Conservation (phyloP, 176 grass and related monocot genomes). For the Zizania latifolia region DNA sequence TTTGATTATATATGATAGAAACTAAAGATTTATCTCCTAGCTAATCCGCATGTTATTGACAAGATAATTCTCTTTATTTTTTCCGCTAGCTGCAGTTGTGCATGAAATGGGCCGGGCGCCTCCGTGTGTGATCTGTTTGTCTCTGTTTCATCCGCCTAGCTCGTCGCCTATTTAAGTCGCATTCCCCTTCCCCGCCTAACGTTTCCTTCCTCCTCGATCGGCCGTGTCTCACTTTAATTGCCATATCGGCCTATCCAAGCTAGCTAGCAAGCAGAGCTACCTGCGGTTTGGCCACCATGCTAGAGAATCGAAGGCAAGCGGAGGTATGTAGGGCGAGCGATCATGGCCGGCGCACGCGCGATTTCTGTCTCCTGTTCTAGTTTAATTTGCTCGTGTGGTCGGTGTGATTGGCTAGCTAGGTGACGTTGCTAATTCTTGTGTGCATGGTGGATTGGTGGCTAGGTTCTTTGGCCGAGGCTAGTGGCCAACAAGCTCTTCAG, state of each 20-base stretch:
- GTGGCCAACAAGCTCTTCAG: slow-evolving; percentile 87
- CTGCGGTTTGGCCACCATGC: slow-evolving; percentile 33
- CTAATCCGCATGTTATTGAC: too few relatives aligned
- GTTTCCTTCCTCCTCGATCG: slow-evolving; percentile 29
- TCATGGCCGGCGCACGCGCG: too few relatives aligned
- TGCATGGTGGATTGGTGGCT: background rate
- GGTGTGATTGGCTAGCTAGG: too few relatives aligned
- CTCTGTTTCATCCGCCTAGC: background rate
- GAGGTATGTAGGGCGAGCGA: slow-evolving; percentile 41
- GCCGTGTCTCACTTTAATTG: background rate
- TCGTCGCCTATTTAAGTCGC: slow-evolving; percentile 44
- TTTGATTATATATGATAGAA: too few relatives aligned
- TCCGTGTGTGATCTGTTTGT: background rate
- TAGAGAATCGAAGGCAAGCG: slow-evolving; percentile 61
- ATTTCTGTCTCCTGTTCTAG: too few relatives aligned
- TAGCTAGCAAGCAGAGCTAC: background rate
- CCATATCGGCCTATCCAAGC: too few relatives aligned
- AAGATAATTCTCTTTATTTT: too few relatives aligned
- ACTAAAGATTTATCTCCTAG: too few relatives aligned
- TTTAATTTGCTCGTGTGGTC: too few relatives aligned
- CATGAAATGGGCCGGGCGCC: background rate
- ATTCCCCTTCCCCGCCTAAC: slow-evolving; percentile 28
- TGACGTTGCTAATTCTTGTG: too few relatives aligned
- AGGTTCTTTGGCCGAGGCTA: slow-evolving; percentile 84
- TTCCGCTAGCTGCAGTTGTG: too few relatives aligned